Percentiles rank a stretch among this genome's conserved stretches.
phyloP scores from a whole-genome alignment of 148 eudicot species.

The Camellia sinensis region DNA sequence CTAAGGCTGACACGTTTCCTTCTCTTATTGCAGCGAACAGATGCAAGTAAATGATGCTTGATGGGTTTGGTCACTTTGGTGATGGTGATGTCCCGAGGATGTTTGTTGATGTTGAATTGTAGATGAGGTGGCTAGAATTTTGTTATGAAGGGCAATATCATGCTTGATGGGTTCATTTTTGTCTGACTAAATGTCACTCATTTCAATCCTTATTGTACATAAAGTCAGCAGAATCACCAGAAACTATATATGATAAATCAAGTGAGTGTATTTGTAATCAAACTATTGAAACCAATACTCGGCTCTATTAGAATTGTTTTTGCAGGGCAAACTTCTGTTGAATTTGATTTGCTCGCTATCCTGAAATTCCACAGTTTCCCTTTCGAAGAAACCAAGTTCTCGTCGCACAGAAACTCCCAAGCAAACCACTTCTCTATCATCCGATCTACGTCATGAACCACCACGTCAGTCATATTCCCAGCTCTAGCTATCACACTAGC shows the following conservation, averaged over 20 bases:
- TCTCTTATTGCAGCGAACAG: slow-evolving; percentile 24
- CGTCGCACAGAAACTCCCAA: slow-evolving; percentile 82
- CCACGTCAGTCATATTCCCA: slow-evolving; percentile 54
- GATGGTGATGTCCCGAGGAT: background rate
- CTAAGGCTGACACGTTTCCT: background rate
- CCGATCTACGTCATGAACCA: slow-evolving; percentile 76
- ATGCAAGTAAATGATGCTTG: background rate
- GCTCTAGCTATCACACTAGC: slow-evolving; percentile 65
- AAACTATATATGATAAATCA: no score
- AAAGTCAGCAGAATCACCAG: background rate
- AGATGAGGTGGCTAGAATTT: background rate
- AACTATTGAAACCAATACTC: background rate
- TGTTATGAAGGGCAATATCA: background rate
- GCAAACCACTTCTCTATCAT: slow-evolving; percentile 87
- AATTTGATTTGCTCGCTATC: slow-evolving; percentile 32
- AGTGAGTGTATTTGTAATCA: no score
- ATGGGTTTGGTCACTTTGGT: background rate
- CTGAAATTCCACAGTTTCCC: slow-evolving; percentile 83
- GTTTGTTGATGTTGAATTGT: background rate
- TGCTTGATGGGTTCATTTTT: background rate
- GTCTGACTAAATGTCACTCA: background rate
- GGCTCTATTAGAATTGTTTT: slow-evolving; percentile 4
- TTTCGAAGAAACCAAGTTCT: slow-evolving; percentile 74
- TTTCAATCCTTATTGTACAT: slow-evolving; percentile 6
- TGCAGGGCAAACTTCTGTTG: slow-evolving; percentile 45